A percentile compares a stretch with the other conserved stretches of the same genome.
Conservation (phyloP, 768 basidiomycete species). For the Podaxis rugospora region DNA sequence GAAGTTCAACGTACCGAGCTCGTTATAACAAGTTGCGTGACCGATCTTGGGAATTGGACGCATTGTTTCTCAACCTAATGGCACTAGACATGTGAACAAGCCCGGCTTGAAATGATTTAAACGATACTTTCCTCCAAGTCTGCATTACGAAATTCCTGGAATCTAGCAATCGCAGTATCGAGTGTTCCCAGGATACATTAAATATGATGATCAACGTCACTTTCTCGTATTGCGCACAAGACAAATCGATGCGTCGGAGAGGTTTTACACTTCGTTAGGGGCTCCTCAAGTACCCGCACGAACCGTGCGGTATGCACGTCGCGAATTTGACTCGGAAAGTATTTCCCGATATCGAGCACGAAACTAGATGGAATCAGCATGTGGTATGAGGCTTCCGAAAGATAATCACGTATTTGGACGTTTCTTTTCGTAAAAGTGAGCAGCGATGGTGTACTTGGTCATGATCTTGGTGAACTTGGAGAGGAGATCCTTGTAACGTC, state of each 20-base stretch:
- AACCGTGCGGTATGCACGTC: neutral
- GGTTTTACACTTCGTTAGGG: neutral
- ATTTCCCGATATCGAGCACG: neutral
- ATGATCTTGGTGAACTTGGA: neutral
- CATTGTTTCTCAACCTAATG: no score
- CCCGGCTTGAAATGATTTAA: no score
- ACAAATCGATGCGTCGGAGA: neutral
- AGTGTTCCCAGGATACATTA: neutral
- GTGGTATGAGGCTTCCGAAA: neutral
- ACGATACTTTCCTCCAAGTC: neutral
- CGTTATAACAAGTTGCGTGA: no score
- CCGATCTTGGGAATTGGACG: no score
- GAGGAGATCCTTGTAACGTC: neutral
- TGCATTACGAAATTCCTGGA: neutral
- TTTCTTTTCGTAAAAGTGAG: neutral
- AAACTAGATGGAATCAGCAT: neutral
- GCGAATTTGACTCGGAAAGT: neutral
- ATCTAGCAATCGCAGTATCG: neutral
- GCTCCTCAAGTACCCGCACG: neutral
- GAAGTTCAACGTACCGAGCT: neutral
- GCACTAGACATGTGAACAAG: no score
- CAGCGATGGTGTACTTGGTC: neutral
- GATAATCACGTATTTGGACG: neutral
- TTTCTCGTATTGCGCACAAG: neutral
- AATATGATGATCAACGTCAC: neutral